Conservation (phyloP, 495 filamentous ascomycete genomes). For the Thozetella sp. region DNA sequence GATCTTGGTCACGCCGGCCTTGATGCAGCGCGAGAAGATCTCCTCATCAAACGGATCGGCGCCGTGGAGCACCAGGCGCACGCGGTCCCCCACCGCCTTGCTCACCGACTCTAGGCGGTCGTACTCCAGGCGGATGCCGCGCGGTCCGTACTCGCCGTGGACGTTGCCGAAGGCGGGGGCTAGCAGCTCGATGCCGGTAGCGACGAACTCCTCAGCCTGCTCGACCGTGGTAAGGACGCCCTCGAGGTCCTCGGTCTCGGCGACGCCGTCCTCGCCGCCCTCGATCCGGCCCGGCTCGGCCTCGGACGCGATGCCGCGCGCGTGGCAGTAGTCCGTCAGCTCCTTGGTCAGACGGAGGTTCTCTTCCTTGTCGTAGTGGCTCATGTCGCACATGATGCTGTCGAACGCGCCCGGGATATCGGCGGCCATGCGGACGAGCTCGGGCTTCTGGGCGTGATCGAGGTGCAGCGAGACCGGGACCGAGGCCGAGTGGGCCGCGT, state of each 20-base stretch:
- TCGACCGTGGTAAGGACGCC: conserved; percentile 75
- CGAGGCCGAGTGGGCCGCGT: conserved; percentile 58
- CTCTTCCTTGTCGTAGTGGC: conserved; percentile 80
- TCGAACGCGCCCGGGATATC: conserved; percentile 68
- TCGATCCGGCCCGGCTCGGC: conserved; percentile 83
- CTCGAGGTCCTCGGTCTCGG: conserved; percentile 74
- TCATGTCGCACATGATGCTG: conserved; percentile 85
- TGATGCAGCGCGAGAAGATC: conserved; percentile 70
- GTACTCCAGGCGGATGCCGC: conserved; percentile 75
- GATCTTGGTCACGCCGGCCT: conserved; percentile 71
- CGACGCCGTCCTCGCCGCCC: conserved; percentile 82
- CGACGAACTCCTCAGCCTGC: conserved; percentile 75
- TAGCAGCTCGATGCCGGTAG: conserved; percentile 79
- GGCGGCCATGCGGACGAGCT: conserved; percentile 67
- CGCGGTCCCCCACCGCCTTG: conserved; percentile 59
- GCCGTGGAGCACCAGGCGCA: conserved; percentile 75
- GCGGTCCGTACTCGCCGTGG: conserved; percentile 78
- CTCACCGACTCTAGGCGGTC: conserved; percentile 67
- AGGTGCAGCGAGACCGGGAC: conserved; percentile 77
- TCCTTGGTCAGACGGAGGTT: conserved; percentile 74
- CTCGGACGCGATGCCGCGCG: conserved; percentile 74
- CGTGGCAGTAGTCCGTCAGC: conserved; percentile 71
- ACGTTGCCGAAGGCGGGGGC: conserved; percentile 88
- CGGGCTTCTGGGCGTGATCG: conserved; percentile 74
- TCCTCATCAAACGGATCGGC: conserved; percentile 73